Evolutionary conservation across 2,329 filamentous ascomycete species (phyloP), one percentile per base, ranked within the genome.

Genomic region (Berkeleyomyces rouxiae): DNA sequence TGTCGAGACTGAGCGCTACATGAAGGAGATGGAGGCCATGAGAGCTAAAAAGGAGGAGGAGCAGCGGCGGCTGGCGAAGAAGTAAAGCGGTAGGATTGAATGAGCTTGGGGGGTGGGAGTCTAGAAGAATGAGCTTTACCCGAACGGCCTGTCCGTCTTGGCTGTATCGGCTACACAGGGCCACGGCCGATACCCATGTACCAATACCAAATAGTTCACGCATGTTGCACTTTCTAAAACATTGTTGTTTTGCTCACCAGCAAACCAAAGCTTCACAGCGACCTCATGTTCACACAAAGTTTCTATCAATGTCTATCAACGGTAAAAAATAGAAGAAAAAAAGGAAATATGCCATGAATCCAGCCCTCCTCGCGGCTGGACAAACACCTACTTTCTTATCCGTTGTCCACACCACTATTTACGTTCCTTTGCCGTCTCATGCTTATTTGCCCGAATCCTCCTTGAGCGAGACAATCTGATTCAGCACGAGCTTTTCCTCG

Each of bases 381-480:
- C 23, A 23, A 23, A 23, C 23, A 23, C 23, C 23, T 23, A 23
- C 23, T 23, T 10, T 31, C 23, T 33, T 11, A 3, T n/a, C 16
- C 33, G 47, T 31, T 31, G 3, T 36, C 23, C 47, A 2, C 23
- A 31, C 47, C 31, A 7, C 16, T 33, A 7, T 11, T 51, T 2
- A 23, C 23, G 23, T 23, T 1, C 7, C 31, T 7, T 31, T 23
- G 5, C n/a, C 23, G 37, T 39, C n/a, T 13, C n/a, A 13, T 31
- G 10, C 40, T 55, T 61, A 64, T 60, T 90, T 90, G 63, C 83
- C 83, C n/a, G 81, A 76, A 70, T 95, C 89, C 74, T 96, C 91
- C 77, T 95, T 95, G 70, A 96, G 74, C 58, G 87, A 88, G 31
- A 97, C 91, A 69, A 97, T 96, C 60, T 90, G 82, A 75, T 97